A percentile compares a stretch with the other conserved stretches of the same genome.
These are phyloP conservation scores for Harrya chromipes DNA, from an alignment of 768 basidiomycete genomes.

Conservation along the genomic window DNA sequence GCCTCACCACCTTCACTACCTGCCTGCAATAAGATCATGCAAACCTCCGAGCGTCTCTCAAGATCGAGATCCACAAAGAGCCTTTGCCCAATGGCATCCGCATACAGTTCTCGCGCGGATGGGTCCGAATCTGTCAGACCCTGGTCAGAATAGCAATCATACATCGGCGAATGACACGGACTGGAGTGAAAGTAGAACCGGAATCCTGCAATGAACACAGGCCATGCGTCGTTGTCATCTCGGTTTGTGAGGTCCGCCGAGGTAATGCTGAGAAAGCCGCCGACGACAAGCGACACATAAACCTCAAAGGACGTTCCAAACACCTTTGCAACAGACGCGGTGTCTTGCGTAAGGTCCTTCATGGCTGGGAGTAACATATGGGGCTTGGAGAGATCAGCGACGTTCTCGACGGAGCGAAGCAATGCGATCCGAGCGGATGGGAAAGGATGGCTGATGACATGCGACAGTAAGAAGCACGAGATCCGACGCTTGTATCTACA, in stretches of 20 bases:
- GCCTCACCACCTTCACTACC: conserved; percentile 45
- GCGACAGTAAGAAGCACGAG: conserved; percentile 77
- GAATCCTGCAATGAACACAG: conserved; percentile 43
- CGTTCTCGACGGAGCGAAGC: conserved; percentile 42
- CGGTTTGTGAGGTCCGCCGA: conserved; percentile 43
- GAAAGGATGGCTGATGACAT: conserved; percentile 58
- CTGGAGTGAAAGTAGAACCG: conserved; percentile 46
- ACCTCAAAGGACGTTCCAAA: conserved; percentile 39
- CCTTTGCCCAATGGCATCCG: conserved; percentile 47
- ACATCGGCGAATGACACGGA: conserved; percentile 25
- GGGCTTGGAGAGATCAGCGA: conserved; percentile 44
- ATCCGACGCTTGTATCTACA: conserved; percentile 67
- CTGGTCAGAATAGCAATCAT: neutral
- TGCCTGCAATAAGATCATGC: conserved; percentile 52
- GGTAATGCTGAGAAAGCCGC: conserved; percentile 51
- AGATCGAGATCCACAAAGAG: conserved; percentile 52
- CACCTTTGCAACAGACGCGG: conserved; percentile 27
- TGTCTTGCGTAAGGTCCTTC: conserved; percentile 33
- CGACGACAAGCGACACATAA: conserved; percentile 34
- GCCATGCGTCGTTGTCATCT: conserved; percentile 45
- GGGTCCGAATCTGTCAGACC: conserved; percentile 37
- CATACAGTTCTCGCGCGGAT: conserved; percentile 39
- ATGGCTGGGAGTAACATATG: conserved; percentile 60
- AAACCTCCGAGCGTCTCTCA: conserved; percentile 55
- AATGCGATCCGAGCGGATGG: conserved; percentile 50